These are phyloP conservation scores for Apiospora saccharicola DNA, from an alignment of 2,329 filamentous ascomycete species.

Conservation along the genomic window DNA sequence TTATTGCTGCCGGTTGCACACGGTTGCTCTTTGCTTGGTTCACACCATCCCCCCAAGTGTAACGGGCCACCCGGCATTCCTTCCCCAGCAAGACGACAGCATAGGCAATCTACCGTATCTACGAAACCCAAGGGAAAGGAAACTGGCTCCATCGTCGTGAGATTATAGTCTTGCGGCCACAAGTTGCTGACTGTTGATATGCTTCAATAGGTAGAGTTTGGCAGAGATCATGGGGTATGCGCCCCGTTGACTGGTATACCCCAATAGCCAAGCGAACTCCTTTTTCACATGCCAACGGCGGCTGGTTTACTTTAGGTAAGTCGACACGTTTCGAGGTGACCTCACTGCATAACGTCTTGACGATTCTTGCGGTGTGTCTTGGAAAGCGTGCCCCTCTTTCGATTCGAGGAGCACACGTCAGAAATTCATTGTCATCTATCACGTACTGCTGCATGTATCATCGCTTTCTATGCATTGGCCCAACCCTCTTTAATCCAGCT, in stretches of 20 bases:
- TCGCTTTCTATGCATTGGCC: not conserved
- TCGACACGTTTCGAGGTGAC: not conserved
- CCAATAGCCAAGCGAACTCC: not conserved
- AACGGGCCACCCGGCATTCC: conserved; percentile 9
- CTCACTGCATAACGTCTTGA: conserved; percentile 12
- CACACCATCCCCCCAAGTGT: not conserved
- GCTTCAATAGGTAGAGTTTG: conserved; percentile 18
- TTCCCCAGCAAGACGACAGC: not conserved
- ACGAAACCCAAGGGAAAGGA: not conserved
- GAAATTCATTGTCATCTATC: conserved; percentile 4
- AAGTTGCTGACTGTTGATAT: not conserved
- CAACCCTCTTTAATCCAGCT: not conserved
- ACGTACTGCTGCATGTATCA: conserved; percentile 20
- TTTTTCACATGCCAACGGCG: conserved; percentile 20
- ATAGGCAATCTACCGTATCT: not conserved
- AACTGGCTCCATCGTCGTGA: not conserved
- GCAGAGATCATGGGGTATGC: not conserved
- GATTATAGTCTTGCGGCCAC: conserved; percentile 7
- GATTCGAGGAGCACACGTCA: conserved; percentile 6
- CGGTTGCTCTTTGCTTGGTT: not conserved
- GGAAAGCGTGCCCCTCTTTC: conserved; percentile 3
- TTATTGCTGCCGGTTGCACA: not conserved
- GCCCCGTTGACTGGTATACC: conserved; percentile 7
- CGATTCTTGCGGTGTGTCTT: conserved; percentile 16
- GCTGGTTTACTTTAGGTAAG: not conserved